Evolutionary conservation across 306 rosid species (phyloP).

Genomic region (Acacia crassicarpa): DNA sequence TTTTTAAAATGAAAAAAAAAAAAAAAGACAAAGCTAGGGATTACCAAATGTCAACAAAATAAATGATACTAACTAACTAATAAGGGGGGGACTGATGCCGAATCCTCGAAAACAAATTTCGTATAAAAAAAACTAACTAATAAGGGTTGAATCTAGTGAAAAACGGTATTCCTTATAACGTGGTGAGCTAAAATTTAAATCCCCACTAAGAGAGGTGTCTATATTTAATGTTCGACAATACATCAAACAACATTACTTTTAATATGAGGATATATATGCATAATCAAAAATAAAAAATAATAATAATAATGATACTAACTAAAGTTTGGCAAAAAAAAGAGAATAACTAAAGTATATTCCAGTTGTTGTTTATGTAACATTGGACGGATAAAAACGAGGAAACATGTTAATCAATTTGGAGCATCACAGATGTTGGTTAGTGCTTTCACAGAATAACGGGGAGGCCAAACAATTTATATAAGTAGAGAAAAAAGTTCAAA

Average conservation of each 20-base stretch:
- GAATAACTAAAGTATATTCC: neutral
- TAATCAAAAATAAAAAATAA: too few species aligned
- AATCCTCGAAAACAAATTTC: too few species aligned
- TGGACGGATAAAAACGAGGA: neutral
- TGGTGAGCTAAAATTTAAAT: accelerated
- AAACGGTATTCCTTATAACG: accelerated
- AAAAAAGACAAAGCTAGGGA: too few species aligned
- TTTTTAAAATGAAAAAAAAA: too few species aligned
- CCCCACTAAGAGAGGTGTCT: accelerated
- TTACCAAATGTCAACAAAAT: too few species aligned
- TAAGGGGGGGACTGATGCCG: too few species aligned
- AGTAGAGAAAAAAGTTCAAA: neutral
- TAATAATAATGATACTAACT: too few species aligned
- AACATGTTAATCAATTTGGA: neutral
- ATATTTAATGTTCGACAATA: accelerated
- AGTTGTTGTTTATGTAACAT: neutral
- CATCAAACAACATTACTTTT: accelerated
- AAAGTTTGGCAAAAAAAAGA: too few species aligned
- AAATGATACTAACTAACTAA: neutral
- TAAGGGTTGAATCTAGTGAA: accelerated
- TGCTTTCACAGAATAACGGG: neutral
- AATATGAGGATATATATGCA: accelerated
- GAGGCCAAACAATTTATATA: neutral
- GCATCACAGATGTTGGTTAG: neutral
- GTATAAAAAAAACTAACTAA: too few species aligned